These are phyloP conservation scores for Gremmenia infestans DNA, from an alignment of 2,329 filamentous ascomycete genomes.

Conservation along the genomic window DNA sequence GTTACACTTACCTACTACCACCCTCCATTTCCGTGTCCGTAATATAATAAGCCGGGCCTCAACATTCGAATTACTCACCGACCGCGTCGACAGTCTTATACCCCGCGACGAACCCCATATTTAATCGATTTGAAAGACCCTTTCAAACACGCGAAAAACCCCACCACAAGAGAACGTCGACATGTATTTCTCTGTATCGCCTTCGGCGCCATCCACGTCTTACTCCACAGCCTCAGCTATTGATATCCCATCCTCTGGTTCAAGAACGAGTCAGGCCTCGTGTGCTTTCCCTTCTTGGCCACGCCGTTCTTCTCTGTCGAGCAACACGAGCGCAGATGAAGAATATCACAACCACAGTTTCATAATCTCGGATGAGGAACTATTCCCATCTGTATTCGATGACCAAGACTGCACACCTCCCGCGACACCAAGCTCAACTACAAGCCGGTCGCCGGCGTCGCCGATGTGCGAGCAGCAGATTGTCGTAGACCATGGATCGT, in stretches of 20 bases:
- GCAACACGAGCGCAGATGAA: constrained; percentile 15
- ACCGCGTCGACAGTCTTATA: background rate
- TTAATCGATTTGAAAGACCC: background rate
- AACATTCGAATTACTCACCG: background rate
- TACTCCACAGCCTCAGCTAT: constrained; percentile 24
- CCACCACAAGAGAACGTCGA: background rate
- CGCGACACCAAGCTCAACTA: constrained; percentile 24
- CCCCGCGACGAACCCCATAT: background rate
- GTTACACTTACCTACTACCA: constrained; percentile 3
- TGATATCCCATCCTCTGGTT: constrained; percentile 23
- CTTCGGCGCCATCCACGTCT: constrained; percentile 22
- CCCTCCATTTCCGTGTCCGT: constrained; percentile 5
- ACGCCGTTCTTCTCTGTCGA: constrained; percentile 45
- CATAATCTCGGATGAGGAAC: constrained; percentile 56
- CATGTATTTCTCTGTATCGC: constrained; percentile 28
- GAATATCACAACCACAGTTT: constrained; percentile 24
- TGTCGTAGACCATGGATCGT: constrained; percentile 24
- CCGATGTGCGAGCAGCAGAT: constrained; percentile 19
- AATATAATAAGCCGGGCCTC: background rate
- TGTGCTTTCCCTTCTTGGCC: constrained; percentile 59
- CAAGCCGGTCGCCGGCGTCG: constrained; percentile 20
- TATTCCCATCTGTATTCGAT: constrained; percentile 47
- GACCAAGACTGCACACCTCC: constrained; percentile 42
- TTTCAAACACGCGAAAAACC: background rate
- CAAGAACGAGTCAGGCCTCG: constrained; percentile 20